A percentile compares a stretch with the other conserved stretches of the same genome.
Evolutionary conservation across 2,329 filamentous ascomycete genomes (phyloP).

Genomic region (Venturia aucupariae): DNA sequence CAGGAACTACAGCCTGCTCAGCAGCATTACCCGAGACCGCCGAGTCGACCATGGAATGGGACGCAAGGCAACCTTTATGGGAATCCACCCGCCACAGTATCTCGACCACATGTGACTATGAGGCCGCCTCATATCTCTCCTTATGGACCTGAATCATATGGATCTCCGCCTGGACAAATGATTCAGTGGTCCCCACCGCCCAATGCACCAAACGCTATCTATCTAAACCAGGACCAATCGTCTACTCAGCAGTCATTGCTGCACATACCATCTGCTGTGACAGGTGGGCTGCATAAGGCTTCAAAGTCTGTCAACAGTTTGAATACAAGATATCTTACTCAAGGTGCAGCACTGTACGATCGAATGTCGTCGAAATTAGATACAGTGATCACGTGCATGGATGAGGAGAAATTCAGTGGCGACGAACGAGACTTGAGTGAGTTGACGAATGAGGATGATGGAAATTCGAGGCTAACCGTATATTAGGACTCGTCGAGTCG

Average conservation of each 20-base stretch:
- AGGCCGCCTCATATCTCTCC: background rate
- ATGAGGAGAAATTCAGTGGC: conserved; percentile 49
- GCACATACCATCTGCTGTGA: conserved; percentile 6
- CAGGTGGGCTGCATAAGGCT: conserved; percentile 6
- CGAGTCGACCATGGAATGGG: background rate
- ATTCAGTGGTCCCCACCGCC: conserved; percentile 1
- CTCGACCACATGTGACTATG: background rate
- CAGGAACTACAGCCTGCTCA: background rate
- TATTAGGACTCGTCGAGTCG: background rate
- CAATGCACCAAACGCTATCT: background rate
- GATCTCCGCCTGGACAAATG: background rate
- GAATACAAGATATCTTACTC: conserved; percentile 26
- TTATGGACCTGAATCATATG: background rate
- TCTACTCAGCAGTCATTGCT: conserved; percentile 8
- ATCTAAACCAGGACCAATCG: background rate
- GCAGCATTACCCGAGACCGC: background rate
- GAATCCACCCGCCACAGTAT: background rate
- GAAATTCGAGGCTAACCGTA: conserved; percentile 18
- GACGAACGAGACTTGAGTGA: conserved; percentile 43
- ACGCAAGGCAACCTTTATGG: background rate
- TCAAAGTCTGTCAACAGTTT: conserved; percentile 13
- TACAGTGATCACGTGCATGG: conserved; percentile 61
- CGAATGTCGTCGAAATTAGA: conserved; percentile 55
- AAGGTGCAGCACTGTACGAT: conserved; percentile 42
- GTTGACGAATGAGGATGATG: conserved; percentile 32